Base-by-base conservation (phyloP, 805 yeast genomes). In the Metahyphopichia silvanorum region DNA sequence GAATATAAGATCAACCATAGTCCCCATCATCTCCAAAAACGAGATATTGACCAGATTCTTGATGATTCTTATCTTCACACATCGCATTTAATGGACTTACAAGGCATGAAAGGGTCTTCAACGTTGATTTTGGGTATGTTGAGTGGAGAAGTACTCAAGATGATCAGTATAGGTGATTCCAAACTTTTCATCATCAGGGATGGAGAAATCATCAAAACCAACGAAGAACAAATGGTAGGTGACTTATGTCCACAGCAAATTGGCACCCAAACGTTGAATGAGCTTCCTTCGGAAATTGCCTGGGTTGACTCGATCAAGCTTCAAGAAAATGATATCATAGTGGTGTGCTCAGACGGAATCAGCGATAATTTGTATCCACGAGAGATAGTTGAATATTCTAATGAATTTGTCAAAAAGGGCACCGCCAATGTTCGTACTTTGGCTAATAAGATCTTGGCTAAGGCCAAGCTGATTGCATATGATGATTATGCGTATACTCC, bases 401-500 rank as follows among this genome's bases (percentile, higher is more conserved):
- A 62, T 23, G 60, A 57, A 21, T 57, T 45, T 23, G 21, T 66
- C 16, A 53, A 51, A 17, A 19, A 20, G 16, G 50, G 53, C 25
- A 53, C 55, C 27, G 48, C 55, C 18, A 57, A 52, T 27, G 42
- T 72, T 27, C 66, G 66, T 32, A 53, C 56, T 15, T 63, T 66
- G 13, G 68, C 74, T 4, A 62, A 59, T 29, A 48, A 52, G 18
- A 39, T 74, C n/a, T 42, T 74, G 33, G 44, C 63, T 13, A 57
- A 61, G 35, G 66, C 76, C 6, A 74, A 73, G 42, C 68, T 57
- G 27, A 62, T 71, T 14, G 79, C 76, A 1, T 74, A 63, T 47
- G 79, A 74, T 46, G 76, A 66, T 40, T 69, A 66, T 43, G 71
- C 76, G 10, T 71, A 62, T 31, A 66, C 76, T 16, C 80, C 80